Percentiles rank a stretch among this genome's conserved stretches.
These are phyloP conservation scores for Brassica balearica DNA, from an alignment of 441 rosid species.

Conservation along the genomic window DNA sequence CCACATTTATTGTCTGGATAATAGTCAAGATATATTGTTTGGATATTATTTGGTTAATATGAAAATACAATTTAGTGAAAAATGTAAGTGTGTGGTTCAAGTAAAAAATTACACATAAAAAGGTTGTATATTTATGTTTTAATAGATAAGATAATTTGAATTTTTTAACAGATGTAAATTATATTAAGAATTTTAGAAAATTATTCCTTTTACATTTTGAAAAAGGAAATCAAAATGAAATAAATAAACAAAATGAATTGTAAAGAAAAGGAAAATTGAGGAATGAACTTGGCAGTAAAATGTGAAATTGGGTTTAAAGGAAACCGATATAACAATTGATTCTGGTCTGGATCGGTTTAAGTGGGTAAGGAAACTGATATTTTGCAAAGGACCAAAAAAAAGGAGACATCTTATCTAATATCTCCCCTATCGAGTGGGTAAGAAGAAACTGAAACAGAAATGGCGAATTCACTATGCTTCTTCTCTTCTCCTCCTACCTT, in stretches of 20 bases:
- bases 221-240: background rate
- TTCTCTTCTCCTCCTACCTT: slow-evolving; percentile 50
- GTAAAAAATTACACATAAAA: too few species aligned
- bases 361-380: slow-evolving; percentile 13
- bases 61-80: too few species aligned
- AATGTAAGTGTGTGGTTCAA: too few species aligned
- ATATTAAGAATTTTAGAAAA: background rate
- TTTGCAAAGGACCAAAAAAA: slow-evolving; percentile 17
- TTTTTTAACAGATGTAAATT: background rate
- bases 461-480: slow-evolving; percentile 65
- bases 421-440: slow-evolving; percentile 41
- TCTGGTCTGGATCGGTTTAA: slow-evolving; percentile 22
- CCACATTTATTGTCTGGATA: too few species aligned
- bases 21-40: too few species aligned
- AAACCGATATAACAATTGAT: slow-evolving; percentile 19
- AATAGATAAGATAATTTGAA: background rate
- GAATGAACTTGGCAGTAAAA: background rate
- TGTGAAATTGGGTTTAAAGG: background rate
- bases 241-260: background rate
- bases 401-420: slow-evolving; percentile 31
- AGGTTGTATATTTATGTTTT: too few species aligned
- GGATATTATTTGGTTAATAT: too few species aligned
- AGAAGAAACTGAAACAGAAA: slow-evolving; percentile 43
- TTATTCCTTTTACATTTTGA: background rate
- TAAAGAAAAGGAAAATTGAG: background rate